Evolutionary conservation across 768 basidiomycete genomes (phyloP).

Genomic region (Favolaschia claudopus): DNA sequence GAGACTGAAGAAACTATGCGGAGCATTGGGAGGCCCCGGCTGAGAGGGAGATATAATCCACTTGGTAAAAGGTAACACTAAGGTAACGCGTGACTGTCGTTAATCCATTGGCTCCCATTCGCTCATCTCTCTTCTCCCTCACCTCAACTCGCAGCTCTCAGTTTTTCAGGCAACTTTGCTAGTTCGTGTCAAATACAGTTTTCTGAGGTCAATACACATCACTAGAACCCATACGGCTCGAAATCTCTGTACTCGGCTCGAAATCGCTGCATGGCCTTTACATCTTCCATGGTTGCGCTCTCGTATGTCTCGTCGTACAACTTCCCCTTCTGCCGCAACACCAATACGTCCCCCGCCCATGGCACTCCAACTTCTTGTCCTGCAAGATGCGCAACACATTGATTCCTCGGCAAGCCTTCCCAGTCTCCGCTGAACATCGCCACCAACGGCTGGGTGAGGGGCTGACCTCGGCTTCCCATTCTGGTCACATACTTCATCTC

Average conservation of each 20-base stretch:
- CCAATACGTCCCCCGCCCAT: constrained; percentile 20
- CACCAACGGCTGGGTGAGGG: background rate
- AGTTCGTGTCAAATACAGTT: no score
- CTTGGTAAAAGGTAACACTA: no score
- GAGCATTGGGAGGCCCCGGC: no score
- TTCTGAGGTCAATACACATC: no score
- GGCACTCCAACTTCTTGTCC: constrained; percentile 3
- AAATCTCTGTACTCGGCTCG: constrained; percentile 15
- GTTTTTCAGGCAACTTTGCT: no score
- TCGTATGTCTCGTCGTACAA: constrained; percentile 11
- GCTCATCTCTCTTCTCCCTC: no score
- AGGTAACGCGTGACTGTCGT: no score
- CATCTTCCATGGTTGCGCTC: constrained; percentile 17
- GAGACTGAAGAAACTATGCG: constrained; percentile 69
- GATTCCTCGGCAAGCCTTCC: background rate
- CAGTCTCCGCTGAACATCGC: constrained; percentile 10
- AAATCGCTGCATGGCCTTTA: constrained; percentile 9
- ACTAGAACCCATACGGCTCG: constrained; percentile 15
- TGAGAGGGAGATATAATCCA: no score
- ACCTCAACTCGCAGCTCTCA: no score
- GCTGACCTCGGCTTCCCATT: background rate
- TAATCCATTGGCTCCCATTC: no score
- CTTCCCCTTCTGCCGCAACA: constrained; percentile 15
- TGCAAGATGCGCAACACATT: constrained; percentile 8
- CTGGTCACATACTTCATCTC: constrained; percentile 18